Conservation (phyloP, 129 eudicot species). For the Helianthus annuus region DNA sequence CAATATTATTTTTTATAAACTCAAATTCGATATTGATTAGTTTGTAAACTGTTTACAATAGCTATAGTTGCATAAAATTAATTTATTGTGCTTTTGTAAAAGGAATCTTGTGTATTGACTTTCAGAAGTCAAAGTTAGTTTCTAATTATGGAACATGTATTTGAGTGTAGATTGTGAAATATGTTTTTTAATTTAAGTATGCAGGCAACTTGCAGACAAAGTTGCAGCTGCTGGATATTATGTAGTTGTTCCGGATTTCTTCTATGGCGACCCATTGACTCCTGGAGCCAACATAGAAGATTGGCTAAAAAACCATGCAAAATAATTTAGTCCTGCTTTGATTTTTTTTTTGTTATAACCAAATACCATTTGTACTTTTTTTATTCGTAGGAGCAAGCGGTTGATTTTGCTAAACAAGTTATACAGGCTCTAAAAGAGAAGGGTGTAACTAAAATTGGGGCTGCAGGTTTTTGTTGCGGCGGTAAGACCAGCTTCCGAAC, state of each 20-base stretch:
- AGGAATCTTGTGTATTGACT: background rate
- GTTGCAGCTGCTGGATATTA: slow-evolving; percentile 69
- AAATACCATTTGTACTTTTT: background rate
- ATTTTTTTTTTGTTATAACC: background rate
- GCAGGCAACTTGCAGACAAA: slow-evolving; percentile 67
- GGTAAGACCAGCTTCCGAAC: slow-evolving; percentile 39
- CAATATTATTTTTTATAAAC: background rate
- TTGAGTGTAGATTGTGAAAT: background rate
- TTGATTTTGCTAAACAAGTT: slow-evolving; percentile 15
- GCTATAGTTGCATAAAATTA: slow-evolving; percentile 1
- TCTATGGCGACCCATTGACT: slow-evolving; percentile 51
- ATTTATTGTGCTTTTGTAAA: too few species aligned
- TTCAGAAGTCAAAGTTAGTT: background rate
- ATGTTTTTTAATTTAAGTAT: slow-evolving; percentile 8
- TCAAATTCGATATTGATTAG: background rate
- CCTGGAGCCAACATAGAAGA: slow-evolving; percentile 26
- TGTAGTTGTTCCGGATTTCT: slow-evolving; percentile 66
- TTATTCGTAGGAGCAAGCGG: slow-evolving; percentile 8
- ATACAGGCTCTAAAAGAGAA: slow-evolving; percentile 60
- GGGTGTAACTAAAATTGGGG: slow-evolving; percentile 66
- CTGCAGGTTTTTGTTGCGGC: slow-evolving; percentile 90
- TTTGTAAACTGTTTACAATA: background rate
- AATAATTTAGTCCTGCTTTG: background rate
- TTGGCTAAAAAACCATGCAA: slow-evolving; percentile 53
- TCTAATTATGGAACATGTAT: background rate